Conservation (phyloP, 345 rosid genomes). For the Corchorus capsularis region DNA sequence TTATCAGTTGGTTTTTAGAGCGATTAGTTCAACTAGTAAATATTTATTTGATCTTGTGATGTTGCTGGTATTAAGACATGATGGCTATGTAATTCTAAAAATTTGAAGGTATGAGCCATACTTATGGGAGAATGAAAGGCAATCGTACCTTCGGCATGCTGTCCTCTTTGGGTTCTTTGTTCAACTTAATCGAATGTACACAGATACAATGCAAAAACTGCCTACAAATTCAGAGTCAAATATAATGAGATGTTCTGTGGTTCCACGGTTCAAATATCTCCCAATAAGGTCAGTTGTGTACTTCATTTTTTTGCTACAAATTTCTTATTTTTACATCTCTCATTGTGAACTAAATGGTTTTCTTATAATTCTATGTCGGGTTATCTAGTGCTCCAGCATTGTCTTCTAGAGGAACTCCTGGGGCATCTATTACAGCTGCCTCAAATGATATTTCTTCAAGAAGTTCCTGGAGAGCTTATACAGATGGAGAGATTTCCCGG, state of each 20-base stretch:
- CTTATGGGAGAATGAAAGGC: conserved; percentile 94
- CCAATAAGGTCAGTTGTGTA: conserved; percentile 70
- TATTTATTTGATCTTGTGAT: neutral
- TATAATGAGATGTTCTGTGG: conserved; percentile 88
- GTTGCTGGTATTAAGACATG: neutral
- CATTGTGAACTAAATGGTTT: neutral
- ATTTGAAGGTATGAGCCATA: conserved; percentile 79
- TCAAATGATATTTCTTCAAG: conserved; percentile 57
- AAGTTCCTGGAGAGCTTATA: conserved; percentile 64
- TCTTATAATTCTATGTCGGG: conserved; percentile 3
- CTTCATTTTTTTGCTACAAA: conserved; percentile 9
- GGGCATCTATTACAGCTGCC: conserved; percentile 51
- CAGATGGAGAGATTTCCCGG: conserved; percentile 69
- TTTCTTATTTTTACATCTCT: neutral
- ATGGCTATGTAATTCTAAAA: neutral
- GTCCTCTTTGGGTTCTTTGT: conserved; percentile 98
- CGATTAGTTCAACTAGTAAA: neutral
- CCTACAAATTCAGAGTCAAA: conserved; percentile 91
- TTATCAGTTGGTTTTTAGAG: neutral
- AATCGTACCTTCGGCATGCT: conserved; percentile 86
- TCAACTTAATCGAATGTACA: conserved; percentile 90
- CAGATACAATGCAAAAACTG: conserved; percentile 82
- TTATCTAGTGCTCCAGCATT: conserved; percentile 76
- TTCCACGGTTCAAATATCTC: conserved; percentile 96
- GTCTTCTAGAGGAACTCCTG: conserved; percentile 70